phyloP scores from a whole-genome alignment of 208 protist species.

The Zelonia costaricensis region DNA sequence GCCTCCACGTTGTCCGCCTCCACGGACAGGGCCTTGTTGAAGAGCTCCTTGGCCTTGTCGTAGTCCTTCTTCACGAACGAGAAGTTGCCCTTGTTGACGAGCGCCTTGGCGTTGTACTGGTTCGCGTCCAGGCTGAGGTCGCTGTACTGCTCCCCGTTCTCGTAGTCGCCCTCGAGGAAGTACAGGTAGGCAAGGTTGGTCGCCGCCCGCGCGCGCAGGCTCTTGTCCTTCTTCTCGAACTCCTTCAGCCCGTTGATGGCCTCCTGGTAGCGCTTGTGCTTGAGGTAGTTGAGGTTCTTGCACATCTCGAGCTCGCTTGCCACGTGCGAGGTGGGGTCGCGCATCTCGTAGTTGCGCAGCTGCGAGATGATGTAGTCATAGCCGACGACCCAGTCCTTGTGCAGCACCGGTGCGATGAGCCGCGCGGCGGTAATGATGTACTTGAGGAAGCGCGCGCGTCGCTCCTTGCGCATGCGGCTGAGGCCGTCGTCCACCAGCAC shows the following conservation, averaged over 20 bases:
- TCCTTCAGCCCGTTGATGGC: slow-evolving; percentile 94
- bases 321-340: slow-evolving; percentile 83
- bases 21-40: slow-evolving; percentile 94
- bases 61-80: slow-evolving; percentile 87
- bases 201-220: slow-evolving; percentile 89
- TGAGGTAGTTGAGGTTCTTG: slow-evolving; percentile 95
- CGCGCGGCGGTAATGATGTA: slow-evolving; percentile 92
- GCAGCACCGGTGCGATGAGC: slow-evolving; percentile 94
- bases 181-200: slow-evolving; percentile 98
- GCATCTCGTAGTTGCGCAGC: slow-evolving; percentile 89
- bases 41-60: slow-evolving; percentile 93
- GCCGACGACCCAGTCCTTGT: slow-evolving; percentile 91
- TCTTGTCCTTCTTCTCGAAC: slow-evolving; percentile 96
- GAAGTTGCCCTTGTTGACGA: slow-evolving; percentile 98
- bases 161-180: slow-evolving; percentile 97
- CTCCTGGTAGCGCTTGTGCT: slow-evolving; percentile 93
- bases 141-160: slow-evolving; percentile 96
- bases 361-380: slow-evolving; percentile 96
- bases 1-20: slow-evolving; percentile 98
- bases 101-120: slow-evolving; percentile 96
- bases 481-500: slow-evolving; percentile 85
- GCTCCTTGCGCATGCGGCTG: slow-evolving; percentile 78
- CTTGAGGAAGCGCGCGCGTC: slow-evolving; percentile 75
- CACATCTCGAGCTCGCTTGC: slow-evolving; percentile 96
- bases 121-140: slow-evolving; percentile 94